Conservation (phyloP, 2,329 filamentous ascomycete species). For the Colletotrichum viniferum region DNA sequence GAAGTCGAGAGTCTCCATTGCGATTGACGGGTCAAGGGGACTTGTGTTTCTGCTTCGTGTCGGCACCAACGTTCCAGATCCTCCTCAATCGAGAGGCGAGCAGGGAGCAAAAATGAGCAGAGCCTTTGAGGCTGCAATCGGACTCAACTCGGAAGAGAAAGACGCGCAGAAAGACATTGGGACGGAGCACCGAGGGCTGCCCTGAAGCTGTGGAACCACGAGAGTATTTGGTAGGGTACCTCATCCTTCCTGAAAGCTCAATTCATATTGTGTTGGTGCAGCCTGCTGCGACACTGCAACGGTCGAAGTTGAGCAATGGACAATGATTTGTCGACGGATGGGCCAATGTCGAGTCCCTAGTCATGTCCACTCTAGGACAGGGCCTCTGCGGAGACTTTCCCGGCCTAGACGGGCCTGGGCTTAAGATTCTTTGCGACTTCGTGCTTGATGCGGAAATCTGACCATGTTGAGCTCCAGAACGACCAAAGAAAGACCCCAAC, state of each 20-base stretch:
- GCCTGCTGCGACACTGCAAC: background rate
- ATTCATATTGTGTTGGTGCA: background rate
- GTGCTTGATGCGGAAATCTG: background rate
- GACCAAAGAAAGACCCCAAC: background rate
- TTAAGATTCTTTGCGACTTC: background rate
- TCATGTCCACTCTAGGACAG: background rate
- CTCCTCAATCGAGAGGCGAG: background rate
- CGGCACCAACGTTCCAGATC: background rate
- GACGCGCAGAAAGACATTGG: background rate
- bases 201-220: background rate
- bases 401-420: background rate
- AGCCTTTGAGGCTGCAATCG: background rate
- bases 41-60: background rate
- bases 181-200: background rate
- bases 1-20: conserved; percentile 50
- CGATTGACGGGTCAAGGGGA: background rate
- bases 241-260: background rate
- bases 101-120: background rate
- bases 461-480: background rate
- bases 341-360: background rate
- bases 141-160: background rate
- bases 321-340: background rate
- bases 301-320: background rate
- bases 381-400: background rate
- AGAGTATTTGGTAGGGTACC: background rate